Base-by-base conservation (phyloP, 805 yeast species). In the Pichia cabralensis region DNA sequence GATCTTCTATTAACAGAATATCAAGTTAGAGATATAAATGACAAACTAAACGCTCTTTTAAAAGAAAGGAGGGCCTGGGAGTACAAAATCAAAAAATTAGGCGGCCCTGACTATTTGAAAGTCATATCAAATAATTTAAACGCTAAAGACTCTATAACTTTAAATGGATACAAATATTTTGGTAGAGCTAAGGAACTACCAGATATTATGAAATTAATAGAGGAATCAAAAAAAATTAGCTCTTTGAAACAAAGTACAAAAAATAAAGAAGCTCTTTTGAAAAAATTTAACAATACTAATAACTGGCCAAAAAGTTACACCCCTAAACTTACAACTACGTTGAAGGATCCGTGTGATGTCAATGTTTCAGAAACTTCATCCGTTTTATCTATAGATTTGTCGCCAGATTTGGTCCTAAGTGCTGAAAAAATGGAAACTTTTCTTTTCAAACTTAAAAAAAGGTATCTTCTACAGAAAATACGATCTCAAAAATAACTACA, bases 141-240 rank as follows among this genome's bases (percentile, higher is more conserved):
- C n/a, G 10, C 26, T 13, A 36, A 35, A 6, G 26, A 40, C n/a
- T 17, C 12, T 13, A 24, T 16, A 13, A n/a, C 30, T 8, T 13
- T 28, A 5, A 28, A 28, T 7, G 30, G 30, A 11, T 16, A 28
- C 10, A 3, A 11, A 36, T 88, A 81, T 55, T 88, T 74, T 56
- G 96, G 96, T 0, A 58, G 95, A 31, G 95, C 95, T 0, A 65
- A 72, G 34, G 89, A 84, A 28, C 57, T 86, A 8, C 80, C 85
- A 0, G 95, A 82, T 41, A 88, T 80, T 7, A 60, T 65, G 34
- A 65, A 65, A 38, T 41, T 71, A 16, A 41, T 74, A 14, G 61
- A 62, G 34, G 52, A 61, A 45, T 49, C 35, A 29, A 47, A 36
- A 25, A 42, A 43, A 21, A 35, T 52, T 48, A 28, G 48, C 34